Evolutionary conservation across 148 eudicot genomes (phyloP), one percentile per base, ranked within the genome.

Genomic region (Silene uniflora): DNA sequence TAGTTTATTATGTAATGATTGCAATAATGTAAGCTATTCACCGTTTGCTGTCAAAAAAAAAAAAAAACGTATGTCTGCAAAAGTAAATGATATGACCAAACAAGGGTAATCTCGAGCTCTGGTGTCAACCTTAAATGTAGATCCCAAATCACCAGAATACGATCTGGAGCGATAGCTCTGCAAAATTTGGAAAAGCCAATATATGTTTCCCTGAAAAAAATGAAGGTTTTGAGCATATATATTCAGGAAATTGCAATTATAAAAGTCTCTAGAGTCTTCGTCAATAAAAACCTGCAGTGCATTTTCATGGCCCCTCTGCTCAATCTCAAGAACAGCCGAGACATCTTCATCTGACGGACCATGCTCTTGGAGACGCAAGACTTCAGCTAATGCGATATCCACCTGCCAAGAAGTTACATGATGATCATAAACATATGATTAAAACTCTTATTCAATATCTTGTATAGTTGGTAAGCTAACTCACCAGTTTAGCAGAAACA

Each of bases 221-320:
- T 29, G 32, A 29, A 29, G 32, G 32, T 29, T 29, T 1, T 4
- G 4, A 29, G 32, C 32, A n/a, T n/a, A 29, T 29, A 19, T 52
- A 29, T 19, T 17, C 52, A 14, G 47, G 25, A 7, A 18, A 23
- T 56, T 54, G 16, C 10, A 56, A 59, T 29, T 29, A 29, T 4
- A 4, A 4, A 29, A 29, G 32, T 29, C 55, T 5, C 17, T 7
- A 49, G 19, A n/a, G 69, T 0, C 19, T n/a, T 29, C 10, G 0
- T 27, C 11, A 67, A 47, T 16, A 55, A 76, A 16, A 39, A 91
- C 92, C 91, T 91, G 92, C 49, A 88, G 77, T 79, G 91, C 98
- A 87, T 93, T 93, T 81, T 93, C 98, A 84, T 93, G 91, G 68
- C 88, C 85, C 71, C 98, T 89, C 82, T 89, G 98, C 75, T 91